Percentiles rank a stretch among this genome's conserved stretches.
Evolutionary conservation across 495 filamentous ascomycete genomes (phyloP).

Genomic region (Jackrogersella multiformis): DNA sequence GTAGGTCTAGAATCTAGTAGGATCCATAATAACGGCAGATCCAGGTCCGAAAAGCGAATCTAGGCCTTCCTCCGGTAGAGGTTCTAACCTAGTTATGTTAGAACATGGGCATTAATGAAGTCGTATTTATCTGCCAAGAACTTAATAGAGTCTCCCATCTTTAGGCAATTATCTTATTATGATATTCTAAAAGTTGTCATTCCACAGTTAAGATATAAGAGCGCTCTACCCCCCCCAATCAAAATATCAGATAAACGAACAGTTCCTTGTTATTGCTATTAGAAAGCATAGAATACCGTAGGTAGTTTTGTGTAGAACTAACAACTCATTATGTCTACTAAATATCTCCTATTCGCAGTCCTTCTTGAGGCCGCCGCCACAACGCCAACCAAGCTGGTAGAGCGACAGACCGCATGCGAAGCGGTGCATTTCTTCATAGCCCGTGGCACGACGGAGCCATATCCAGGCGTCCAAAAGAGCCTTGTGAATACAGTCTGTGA

Average conservation of each 20-base stretch:
- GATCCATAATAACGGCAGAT: not conserved
- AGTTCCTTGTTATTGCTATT: not conserved
- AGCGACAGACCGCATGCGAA: not conserved
- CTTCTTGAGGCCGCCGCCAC: not conserved
- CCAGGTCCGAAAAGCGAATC: not conserved
- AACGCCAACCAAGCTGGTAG: not conserved
- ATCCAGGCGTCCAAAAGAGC: not conserved
- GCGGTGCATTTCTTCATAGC: not conserved
- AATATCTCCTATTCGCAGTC: not conserved
- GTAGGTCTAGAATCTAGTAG: not conserved
- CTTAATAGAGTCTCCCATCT: not conserved
- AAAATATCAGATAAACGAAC: not conserved
- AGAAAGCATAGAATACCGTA: not conserved
- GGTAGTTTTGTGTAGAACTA: not conserved
- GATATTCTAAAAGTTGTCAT: not conserved
- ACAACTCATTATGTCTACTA: not conserved
- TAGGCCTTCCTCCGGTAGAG: conserved; percentile 1
- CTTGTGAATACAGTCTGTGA: not conserved
- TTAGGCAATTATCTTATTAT: not conserved
- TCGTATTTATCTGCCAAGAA: not conserved
- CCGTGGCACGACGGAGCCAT: not conserved
- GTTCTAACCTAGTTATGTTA: not conserved
- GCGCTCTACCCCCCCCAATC: not conserved
- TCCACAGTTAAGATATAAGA: not conserved
- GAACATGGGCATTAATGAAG: not conserved